Base-by-base conservation (phyloP, 2,329 filamentous ascomycete genomes). In the Aspergillus hiratsukae region DNA sequence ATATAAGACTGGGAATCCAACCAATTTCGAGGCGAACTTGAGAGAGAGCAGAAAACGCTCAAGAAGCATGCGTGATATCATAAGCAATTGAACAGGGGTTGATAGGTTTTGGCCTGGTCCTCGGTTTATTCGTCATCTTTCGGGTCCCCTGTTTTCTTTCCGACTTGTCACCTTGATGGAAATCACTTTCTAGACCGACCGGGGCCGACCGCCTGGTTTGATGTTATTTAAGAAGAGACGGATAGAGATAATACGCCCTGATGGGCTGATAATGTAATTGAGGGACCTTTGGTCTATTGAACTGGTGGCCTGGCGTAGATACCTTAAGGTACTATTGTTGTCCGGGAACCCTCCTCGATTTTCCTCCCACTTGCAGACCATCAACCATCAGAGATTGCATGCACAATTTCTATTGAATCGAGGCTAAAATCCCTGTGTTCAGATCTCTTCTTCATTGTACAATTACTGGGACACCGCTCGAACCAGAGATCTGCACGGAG, bases 241-340 rank as follows among this genome's bases (percentile, higher is more conserved):
- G 56, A 62, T 62, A 62, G 58, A 62, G 55, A 58, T 62, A 62
- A 59, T 57, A 58, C 21, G 54, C 56, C 58, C 60, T 57, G 25
- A 40, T 41, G 53, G 53, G 53, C 53, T 52, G 28, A 23, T 53
- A 55, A 55, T 59, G 52, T 54, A 59, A 57, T 56, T 25, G 27
- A 49, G 10, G 7, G 11, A 49, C 45, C 31, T 17, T 17, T 37
- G 31, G 31, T 35, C 40, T 21, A n/a, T n/a, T n/a, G 21, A 10
- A 19, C 11, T 31, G 17, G 25, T 27, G 3, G 25, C 5, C 25
- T 27, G 25, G 25, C 23, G 23, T 23, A 23, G 23, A 23, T 23
- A 23, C 23, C 23, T 23, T 23, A 23, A 23, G 23, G 23, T 23
- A 23, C 23, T 23, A 31, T 14, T 14, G 2, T 37, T 7, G 31